Base-by-base conservation (phyloP, 148 eudicot genomes). In the Polygonum aviculare region DNA sequence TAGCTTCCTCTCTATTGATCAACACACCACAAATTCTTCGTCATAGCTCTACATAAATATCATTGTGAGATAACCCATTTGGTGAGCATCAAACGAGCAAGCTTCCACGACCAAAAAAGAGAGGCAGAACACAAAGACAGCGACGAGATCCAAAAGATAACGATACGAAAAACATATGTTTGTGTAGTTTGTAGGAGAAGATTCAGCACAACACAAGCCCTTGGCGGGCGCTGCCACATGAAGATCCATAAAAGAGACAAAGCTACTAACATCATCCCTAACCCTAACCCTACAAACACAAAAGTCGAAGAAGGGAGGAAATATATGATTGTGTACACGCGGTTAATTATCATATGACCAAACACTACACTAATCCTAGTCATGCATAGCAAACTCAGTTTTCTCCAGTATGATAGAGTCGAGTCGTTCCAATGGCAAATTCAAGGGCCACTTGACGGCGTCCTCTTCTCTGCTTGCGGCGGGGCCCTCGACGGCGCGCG, bases 131-230 rank as follows among this genome's bases (percentile, higher is more conserved):
- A 36, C 40, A 5, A 67, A 5, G 72, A 62, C 4, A 36, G 26
- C 5, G 70, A 63, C 15, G 71, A 38, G 16, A 31, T 69, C 1
- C 19, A 38, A 69, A 41, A 39, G 44, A 3, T 9, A 22, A 11
- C 26, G 38, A 60, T 26, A 11, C 47, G 5, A 39, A 39, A 26
- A 69, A 36, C 73, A 36, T 69, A 69, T n/a, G 45, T 38, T 41
- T 69, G 73, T 69, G 73, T 69, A 21, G 38, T 69, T 69, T 69
- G 73, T 41, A 69, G 47, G 48, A 69, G 73, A 69, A 47, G 73
- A 2, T 69, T 69, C 73, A 69, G 47, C 73, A 15, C 73, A 16
- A 11, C 73, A 38, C 73, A 69, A 39, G 73, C 73, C 48, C 48
- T 69, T 38, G 73, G 73, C 16, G 73, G 31, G 31, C 31, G 31